Evolutionary conservation across 441 rosid species (phyloP).

Genomic region (Pelargonium myrrhifolium): DNA sequence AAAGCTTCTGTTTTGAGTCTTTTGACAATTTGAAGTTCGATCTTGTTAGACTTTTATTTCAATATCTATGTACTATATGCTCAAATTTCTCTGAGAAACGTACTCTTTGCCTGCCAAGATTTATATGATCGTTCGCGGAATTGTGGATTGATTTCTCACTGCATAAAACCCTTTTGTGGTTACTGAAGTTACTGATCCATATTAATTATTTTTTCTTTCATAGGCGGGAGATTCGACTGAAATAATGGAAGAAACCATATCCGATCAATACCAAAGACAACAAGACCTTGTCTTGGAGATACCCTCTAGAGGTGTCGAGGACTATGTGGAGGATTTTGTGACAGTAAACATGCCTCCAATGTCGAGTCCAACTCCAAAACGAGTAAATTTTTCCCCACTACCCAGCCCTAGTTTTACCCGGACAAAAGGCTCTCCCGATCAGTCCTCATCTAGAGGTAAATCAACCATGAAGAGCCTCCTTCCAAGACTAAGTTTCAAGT

Average conservation of each 20-base stretch:
- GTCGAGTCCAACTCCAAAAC: constrained; percentile 54
- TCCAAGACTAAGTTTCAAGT: constrained; percentile 66
- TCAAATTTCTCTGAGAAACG: not conserved
- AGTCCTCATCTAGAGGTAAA: constrained; percentile 39
- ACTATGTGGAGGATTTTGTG: constrained; percentile 32
- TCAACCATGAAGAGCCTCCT: constrained; percentile 40
- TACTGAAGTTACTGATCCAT: not conserved
- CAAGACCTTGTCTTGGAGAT: constrained; percentile 40
- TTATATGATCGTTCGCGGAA: not conserved
- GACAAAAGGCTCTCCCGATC: constrained; percentile 34
- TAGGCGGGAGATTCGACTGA: constrained; percentile 47
- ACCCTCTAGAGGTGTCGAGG: constrained; percentile 21
- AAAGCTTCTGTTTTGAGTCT: not conserved
- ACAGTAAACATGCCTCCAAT: constrained; percentile 45
- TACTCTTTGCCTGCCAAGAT: not conserved
- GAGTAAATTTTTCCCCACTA: constrained; percentile 74
- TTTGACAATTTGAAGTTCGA: not conserved
- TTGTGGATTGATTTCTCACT: not conserved
- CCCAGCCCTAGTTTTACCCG: constrained; percentile 47
- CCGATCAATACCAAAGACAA: constrained; percentile 24
- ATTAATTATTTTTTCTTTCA: constrained; percentile 12
- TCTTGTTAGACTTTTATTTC: not conserved
- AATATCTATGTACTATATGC: not conserved
- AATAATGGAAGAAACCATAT: constrained; percentile 49
- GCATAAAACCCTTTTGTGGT: not conserved